Evolutionary conservation across 257 asterid genomes (phyloP).

Genomic region (Coffea canephora): DNA sequence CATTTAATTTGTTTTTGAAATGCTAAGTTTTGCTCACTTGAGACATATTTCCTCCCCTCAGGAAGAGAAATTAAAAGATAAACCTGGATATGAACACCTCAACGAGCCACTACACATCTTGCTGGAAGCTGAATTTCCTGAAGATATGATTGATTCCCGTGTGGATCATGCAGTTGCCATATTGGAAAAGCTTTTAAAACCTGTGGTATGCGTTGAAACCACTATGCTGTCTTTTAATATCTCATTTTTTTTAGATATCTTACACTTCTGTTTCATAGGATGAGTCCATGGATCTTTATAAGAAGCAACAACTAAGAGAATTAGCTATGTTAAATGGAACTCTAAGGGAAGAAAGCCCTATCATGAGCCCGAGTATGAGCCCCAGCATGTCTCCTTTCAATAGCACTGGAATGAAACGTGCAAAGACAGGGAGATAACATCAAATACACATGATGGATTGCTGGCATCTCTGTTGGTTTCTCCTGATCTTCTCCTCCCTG

Average conservation of each 20-base stretch:
- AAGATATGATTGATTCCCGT: conserved; percentile 61
- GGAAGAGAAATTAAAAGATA: conserved; percentile 74
- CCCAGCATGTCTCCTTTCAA: conserved; percentile 82
- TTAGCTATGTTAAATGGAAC: conserved; percentile 75
- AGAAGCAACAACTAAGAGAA: conserved; percentile 76
- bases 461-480: background rate
- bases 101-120: conserved; percentile 82
- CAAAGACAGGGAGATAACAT: conserved; percentile 58
- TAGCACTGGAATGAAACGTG: conserved; percentile 65
- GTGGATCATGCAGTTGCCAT: conserved; percentile 61
- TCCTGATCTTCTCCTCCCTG: background rate
- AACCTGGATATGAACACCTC: conserved; percentile 77
- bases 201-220: conserved; percentile 50
- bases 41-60: conserved; percentile 20
- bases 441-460: background rate
- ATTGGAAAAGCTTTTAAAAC: conserved; percentile 69
- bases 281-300: conserved; percentile 68
- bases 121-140: conserved; percentile 80
- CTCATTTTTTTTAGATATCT: background rate
- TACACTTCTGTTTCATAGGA: conserved; percentile 34
- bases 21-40: conserved; percentile 15
- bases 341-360: conserved; percentile 69
- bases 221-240: conserved; percentile 1
- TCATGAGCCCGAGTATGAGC: conserved; percentile 82
- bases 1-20: background rate